Evolutionary conservation across 768 basidiomycete genomes (phyloP), one percentile per base, ranked within the genome.

Genomic region (Lentinus brumalis): DNA sequence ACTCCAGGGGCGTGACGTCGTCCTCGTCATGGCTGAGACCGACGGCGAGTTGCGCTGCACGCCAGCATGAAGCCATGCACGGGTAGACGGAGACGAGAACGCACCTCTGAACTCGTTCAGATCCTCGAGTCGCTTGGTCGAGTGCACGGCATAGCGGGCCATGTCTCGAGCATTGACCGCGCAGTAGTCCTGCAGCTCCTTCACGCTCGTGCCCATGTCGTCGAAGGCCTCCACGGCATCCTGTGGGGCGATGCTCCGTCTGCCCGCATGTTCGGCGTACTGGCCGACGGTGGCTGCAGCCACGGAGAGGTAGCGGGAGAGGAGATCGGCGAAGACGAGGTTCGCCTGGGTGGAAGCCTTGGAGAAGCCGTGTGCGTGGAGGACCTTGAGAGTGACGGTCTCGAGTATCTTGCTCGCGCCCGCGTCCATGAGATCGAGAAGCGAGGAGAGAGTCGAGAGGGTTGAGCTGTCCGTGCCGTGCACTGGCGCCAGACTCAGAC

Each of bases 291-390:
- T 85, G 1, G 83, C 77, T 1, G 88, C 76, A 18, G 92, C 77
- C 29, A 92, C 78, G 10, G 81, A 66, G 58, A 93, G 77, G 72
- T 93, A 94, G 57, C 89, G 86, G 40, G 88, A 80, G 64, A 94
- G 82, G 63, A 93, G 78, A 74, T 89, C 91, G 12, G 89, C 88
- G 50, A 94, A 79, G 16, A 88, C 82, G 29, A 83, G 74, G 10
- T 86, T 79, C 3, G 92, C 90, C 68, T 89, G 87, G 1, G 85
- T 75, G 3, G 92, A 94, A 0, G 91, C 82, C 53, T 89, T 83
- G 40, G 88, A 85, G 75, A 94, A 94, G 62, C 81, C 81, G 65
- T 92, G 85, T 0, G 90, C 87, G 64, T 93, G 91, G 15, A 93
- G 80, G 16, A 89, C 88, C 56, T 86, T 83, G 71, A 86, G 80